Base-by-base conservation (phyloP, 495 filamentous ascomycete genomes). In the Annulohypoxylon bovei region DNA sequence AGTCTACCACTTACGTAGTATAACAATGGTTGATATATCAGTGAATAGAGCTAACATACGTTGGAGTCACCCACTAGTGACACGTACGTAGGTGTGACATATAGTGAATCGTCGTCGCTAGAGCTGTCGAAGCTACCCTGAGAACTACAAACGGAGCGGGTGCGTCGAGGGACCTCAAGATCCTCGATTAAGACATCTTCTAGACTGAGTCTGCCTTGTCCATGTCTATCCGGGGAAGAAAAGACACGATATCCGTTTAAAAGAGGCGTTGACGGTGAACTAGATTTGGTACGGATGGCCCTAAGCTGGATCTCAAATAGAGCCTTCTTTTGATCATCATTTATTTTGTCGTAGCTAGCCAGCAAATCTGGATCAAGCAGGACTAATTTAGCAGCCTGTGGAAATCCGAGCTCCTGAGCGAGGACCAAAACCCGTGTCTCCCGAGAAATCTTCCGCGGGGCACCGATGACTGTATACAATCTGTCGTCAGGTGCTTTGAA, bases 381-480 rank as follows among this genome's bases (percentile, higher is more conserved):
- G 7, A 16, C 35, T 5, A 66, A 27, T 27, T 33, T 71, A 4
- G 67, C 55, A n/a, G 52, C 55, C 12, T n/a, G 40, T 47, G 73
- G 71, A 30, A 16, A n/a, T 8, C 63, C 67, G 6, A 74, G 5
- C 8, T 59, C 3, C 37, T 76, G 73, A 4, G 30, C 39, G 39
- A 76, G 11, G 2, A 39, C 60, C 18, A 65, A 9, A 40, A 62
- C 56, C 30, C 18, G 30, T 8, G 12, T 62, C 6, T 14, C 52
- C 30, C 62, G 4, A 8, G 58, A 39, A 1, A 18, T 39, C 25
- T 54, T 59, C 39, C 77, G 70, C 9, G 70, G 63, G 16, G 58
- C 69, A 7, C 79, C 75, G 57, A 76, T 76, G 7, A 78, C 25
- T 0, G 76, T 80, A 60, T 75, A 81, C 32, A 79, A 44, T 3